phyloP scores from a whole-genome alignment of 73 alveolate species.

The Stentor roeselii region DNA sequence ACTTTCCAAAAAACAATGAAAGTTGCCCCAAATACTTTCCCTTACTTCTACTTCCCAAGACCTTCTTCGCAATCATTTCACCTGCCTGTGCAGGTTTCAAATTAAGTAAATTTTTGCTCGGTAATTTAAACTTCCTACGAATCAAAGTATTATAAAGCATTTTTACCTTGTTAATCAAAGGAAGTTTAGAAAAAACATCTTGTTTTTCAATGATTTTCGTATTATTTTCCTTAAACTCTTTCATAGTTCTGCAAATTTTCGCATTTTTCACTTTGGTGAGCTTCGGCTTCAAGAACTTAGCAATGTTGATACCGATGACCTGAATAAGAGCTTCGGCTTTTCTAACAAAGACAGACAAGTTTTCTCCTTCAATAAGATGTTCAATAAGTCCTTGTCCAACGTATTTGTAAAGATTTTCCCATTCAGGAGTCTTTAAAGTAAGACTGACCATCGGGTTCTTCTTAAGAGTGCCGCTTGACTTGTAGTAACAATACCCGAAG shows the following conservation, averaged over 20 bases:
- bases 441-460: not conserved
- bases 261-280: not conserved
- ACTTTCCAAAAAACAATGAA: not conserved
- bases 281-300: not conserved
- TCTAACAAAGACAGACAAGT: not conserved
- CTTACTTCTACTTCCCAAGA: not conserved
- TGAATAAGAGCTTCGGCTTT: not conserved
- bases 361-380: not conserved
- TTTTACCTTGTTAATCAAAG: not conserved
- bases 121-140: not conserved
- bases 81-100: slow-evolving; percentile 10
- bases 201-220: not conserved
- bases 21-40: not conserved
- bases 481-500: not conserved
- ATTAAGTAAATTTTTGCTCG: not conserved
- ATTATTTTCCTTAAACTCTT: not conserved
- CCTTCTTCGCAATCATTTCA: not conserved
- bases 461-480: not conserved
- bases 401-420: not conserved
- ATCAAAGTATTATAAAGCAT: slow-evolving; percentile 1
- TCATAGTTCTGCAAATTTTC: not conserved
- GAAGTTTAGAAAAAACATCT: not conserved
- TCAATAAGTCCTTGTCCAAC: not conserved
- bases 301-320: not conserved
- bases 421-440: not conserved